Conservation (phyloP, 2,329 filamentous ascomycete genomes). For the Scedosporium minutisporum region DNA sequence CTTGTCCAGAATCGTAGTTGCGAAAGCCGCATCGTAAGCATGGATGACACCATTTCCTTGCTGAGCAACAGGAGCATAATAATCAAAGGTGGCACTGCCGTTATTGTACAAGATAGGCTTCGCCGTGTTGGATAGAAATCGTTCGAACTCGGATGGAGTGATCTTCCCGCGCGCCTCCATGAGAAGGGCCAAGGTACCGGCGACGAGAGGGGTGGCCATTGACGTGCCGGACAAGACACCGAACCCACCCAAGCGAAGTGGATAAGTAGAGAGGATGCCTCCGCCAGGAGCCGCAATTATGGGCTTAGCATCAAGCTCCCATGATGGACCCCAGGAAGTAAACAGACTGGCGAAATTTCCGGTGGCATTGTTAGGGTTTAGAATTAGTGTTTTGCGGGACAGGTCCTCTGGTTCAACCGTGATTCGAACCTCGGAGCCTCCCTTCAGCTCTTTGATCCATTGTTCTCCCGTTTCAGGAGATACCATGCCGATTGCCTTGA, state of each 20-base stretch:
- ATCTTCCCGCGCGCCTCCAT: conserved; percentile 40
- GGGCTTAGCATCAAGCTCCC: conserved; percentile 47
- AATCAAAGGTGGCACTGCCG: conserved; percentile 22
- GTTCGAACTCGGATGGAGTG: conserved; percentile 39
- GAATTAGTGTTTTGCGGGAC: conserved; percentile 20
- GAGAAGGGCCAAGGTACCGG: conserved; percentile 45
- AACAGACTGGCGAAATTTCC: conserved; percentile 43
- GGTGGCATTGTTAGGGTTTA: conserved; percentile 27
- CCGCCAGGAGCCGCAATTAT: conserved; percentile 47
- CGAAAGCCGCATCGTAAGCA: conserved; percentile 47
- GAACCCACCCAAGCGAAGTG: conserved; percentile 34
- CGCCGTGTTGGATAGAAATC: conserved; percentile 38
- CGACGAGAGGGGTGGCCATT: conserved; percentile 49
- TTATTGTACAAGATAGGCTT: conserved; percentile 40
- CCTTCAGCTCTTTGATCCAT: conserved; percentile 34
- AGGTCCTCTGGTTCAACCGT: conserved; percentile 32
- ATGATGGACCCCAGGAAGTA: conserved; percentile 53
- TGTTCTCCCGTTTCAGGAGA: conserved; percentile 27
- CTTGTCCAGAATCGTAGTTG: conserved; percentile 40
- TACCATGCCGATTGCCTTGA: conserved; percentile 32
- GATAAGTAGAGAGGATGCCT: conserved; percentile 49
- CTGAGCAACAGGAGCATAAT: conserved; percentile 46
- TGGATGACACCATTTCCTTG: conserved; percentile 52
- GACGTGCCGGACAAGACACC: conserved; percentile 46
- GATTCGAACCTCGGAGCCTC: conserved; percentile 32